Evolutionary conservation across 1,139 yeast species (phyloP).

Genomic region (Saccharomyces hybrid): DNA sequence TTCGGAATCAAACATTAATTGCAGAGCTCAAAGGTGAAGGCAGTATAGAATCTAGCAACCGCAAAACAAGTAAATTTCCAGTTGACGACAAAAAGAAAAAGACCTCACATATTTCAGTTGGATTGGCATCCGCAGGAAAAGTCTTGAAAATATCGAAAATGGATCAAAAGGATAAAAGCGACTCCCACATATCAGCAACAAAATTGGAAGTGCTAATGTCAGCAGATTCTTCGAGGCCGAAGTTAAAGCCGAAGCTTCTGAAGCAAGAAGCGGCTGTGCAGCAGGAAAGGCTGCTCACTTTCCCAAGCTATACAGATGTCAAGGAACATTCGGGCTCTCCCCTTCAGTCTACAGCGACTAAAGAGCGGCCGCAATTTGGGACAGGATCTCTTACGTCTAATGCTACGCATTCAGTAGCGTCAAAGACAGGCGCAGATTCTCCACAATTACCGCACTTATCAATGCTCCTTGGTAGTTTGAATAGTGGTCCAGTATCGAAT

Average conservation of each 20-base stretch:
- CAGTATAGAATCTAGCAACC: neutral
- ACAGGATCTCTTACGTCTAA: neutral
- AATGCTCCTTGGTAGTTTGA: constrained; percentile 5
- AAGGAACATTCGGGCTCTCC: neutral
- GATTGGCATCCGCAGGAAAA: neutral
- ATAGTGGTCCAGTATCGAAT: neutral
- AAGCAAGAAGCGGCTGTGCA: neutral
- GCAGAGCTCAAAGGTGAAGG: neutral
- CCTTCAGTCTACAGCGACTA: neutral
- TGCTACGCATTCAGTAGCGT: neutral
- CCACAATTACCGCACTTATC: constrained; percentile 7
- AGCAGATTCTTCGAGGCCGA: constrained; percentile 8
- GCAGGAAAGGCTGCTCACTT: neutral
- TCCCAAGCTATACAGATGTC: neutral
- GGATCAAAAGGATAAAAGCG: neutral
- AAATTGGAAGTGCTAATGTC: constrained; percentile 4
- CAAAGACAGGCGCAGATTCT: neutral
- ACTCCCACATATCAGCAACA: neutral
- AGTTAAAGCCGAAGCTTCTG: constrained; percentile 6
- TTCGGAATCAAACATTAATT: neutral
- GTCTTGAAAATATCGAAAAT: neutral
- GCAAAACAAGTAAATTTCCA: neutral
- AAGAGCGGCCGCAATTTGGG: neutral
- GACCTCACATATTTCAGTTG: neutral
- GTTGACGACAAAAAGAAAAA: neutral